Base-by-base conservation (phyloP, 371 early-diverging fungal genomes). In the Actinomucor elegans region DNA sequence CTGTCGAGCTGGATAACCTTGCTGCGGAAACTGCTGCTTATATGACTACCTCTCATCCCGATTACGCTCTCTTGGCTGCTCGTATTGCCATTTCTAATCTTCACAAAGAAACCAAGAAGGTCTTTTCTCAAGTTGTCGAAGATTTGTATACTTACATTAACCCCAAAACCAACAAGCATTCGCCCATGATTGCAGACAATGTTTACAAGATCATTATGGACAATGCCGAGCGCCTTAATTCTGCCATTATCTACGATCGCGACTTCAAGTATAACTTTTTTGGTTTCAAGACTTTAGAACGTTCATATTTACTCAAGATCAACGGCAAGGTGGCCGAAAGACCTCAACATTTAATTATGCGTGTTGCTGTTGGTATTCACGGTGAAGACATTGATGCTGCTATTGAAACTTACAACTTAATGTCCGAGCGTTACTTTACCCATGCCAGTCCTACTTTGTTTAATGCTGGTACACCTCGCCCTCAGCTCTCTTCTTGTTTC, bases 401-500 rank as follows among this genome's bases (percentile, higher is more conserved):
- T 11, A 87, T 94, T 53, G 90, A 97, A 67, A 94, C 97, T 0
- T 97, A 98, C 75, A 75, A 92, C 56, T 77, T 94, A 48, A 84
- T 98, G 85, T 91, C 92, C 20, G 83, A 87, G 55, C 85, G 88
- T 59, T 90, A 77, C 78, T 98, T 96, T 62, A 97, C 94, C 1
- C 98, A 97, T 62, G 98, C 96, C 20, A 93, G 91, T 24, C 98
- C 98, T 5, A 97, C 98, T 23, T 79, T 98, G 17, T 97, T 97
- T 79, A 96, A 97, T 74, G 89, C 96, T 31, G 94, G 96, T 44
- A 94, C 95, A 2, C 90, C 90, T 20, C 83, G 84, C 27, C 91
- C 94, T n/a, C 98, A 98, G 66, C 61, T 97, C 41, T 94, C 94
- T 31, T 85, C 85, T 45, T 98, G 98, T 71, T 98, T 97, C 80